These are phyloP conservation scores for Alternaria solani DNA, from an alignment of 2,329 filamentous ascomycete species.

Conservation along the genomic window DNA sequence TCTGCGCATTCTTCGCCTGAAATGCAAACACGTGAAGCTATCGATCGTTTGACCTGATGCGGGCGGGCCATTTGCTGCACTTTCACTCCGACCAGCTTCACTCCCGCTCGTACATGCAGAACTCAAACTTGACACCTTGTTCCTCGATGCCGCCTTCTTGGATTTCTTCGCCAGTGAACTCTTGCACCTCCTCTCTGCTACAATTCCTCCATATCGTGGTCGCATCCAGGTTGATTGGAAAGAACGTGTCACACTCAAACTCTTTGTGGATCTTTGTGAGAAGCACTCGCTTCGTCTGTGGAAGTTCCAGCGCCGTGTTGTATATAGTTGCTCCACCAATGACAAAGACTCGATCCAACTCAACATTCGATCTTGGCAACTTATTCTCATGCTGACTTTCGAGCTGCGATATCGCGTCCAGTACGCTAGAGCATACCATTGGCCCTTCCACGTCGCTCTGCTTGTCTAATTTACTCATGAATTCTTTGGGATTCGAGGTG, in stretches of 20 bases:
- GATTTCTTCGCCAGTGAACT: slow-evolving; percentile 72
- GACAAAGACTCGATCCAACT: slow-evolving; percentile 68
- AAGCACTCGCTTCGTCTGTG: slow-evolving; percentile 68
- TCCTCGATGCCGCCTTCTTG: slow-evolving; percentile 67
- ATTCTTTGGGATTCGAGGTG: slow-evolving; percentile 57
- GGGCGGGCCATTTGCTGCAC: not conserved
- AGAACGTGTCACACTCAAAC: slow-evolving; percentile 80
- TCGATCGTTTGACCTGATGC: not conserved
- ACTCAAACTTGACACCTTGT: slow-evolving; percentile 71
- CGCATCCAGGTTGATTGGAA: slow-evolving; percentile 66
- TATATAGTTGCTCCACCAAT: slow-evolving; percentile 94
- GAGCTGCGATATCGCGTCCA: slow-evolving; percentile 22
- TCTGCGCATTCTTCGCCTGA: not conserved
- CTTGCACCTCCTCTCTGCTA: slow-evolving; percentile 62
- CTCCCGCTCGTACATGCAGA: slow-evolving; percentile 71
- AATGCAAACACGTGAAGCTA: not conserved
- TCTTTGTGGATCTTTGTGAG: slow-evolving; percentile 73
- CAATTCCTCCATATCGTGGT: slow-evolving; percentile 63
- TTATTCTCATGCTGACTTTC: slow-evolving; percentile 7
- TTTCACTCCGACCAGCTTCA: slow-evolving; percentile 5
- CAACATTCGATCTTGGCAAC: not conserved
- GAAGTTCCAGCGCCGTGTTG: slow-evolving; percentile 68
- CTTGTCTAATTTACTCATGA: slow-evolving; percentile 19
- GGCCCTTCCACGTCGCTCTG: slow-evolving; percentile 45
- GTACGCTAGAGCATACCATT: slow-evolving; percentile 67